Base-by-base conservation (phyloP, 257 asterid species). In the Ocimum tenuiflorum region DNA sequence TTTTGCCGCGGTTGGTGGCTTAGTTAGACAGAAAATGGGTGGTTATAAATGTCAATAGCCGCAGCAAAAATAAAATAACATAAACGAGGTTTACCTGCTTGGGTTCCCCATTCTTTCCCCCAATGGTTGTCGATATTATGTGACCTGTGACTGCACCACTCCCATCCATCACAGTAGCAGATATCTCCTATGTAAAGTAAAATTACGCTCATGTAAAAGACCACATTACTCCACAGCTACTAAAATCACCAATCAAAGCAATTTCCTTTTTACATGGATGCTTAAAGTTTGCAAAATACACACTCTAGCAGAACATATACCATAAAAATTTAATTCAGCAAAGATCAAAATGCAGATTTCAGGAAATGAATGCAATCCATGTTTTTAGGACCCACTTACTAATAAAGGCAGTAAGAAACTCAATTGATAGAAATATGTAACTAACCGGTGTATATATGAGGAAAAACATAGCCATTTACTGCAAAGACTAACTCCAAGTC, bases 61-160 rank as follows among this genome's bases (percentile, higher is more conserved):
- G 52, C 63, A 11, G 12, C 29, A 68, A 22, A 69, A 9, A 53
- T 10, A 19, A 38, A n/a, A n/a, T n/a, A n/a, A 64, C 4, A 47
- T 3, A 20, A n/a, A 11, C 27, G 47, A n/a, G 47, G 35, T 39
- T 65, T 60, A 91, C 97, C 96, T 84, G 96, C 85, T 91, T 91
- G 22, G 95, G 97, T 65, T 91, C 95, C 77, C 96, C 97, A 83
- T 91, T 86, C 82, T 88, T 91, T 66, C 97, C 96, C 60, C 97
- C 97, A 51, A 91, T 88, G 67, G 96, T 88, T 61, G 95, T 86
- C 24, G 96, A 88, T 71, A 91, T 91, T 76, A 91, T 88, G 79
- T 91, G 95, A 54, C 97, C 97, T 6, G 96, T 91, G 15, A 90
- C 88, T 1, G 91, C 82, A 52, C 78, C 92, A 31, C 80, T 86